Evolutionary conservation across 2,329 filamentous ascomycete species (phyloP), one percentile per base, ranked within the genome.

Genomic region (Sphaerulina populicola): DNA sequence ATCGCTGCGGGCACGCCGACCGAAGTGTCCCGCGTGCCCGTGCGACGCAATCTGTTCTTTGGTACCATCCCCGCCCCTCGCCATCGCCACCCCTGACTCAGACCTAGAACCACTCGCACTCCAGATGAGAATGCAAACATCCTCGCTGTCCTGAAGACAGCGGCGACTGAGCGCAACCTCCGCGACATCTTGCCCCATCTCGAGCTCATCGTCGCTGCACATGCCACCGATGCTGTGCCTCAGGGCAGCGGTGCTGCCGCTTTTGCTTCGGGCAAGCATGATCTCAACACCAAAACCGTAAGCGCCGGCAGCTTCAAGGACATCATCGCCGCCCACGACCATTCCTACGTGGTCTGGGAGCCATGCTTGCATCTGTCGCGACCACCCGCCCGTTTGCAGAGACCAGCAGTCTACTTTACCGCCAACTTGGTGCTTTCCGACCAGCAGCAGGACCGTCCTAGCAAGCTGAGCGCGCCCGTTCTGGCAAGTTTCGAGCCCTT

Each of bases 401-500:
- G 77, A 43, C 83, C 85, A 1, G 79, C 78, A 0, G 73, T 85
- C 29, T 77, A 86, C 44, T 85, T 90, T 64, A 71, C 74, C 30
- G 63, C 60, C 2, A 60, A 55, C 23, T 30, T 66, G 14, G 54
- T 44, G 2, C 31, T 63, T 18, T 42, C 47, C 31, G 29, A 36
- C 30, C 14, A 43, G 40, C 27, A 23, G 15, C 42, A 71, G 21
- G 72, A 69, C 61, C 69, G 52, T 66, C 80, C 76, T 56, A 68
- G 86, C 55, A 81, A 76, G 61, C 56, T 68, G 18, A 70, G 72
- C 8, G 74, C 79, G 52, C 82, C 85, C 47, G 88, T 88, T 62
- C 74, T 91, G 30, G 78, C 79, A 33, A 87, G 83, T 62, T 79
- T 81, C 51, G 69, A 82, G 23, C 82, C 86, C 0, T 77, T 82